phyloP scores from a whole-genome alignment of 2,329 filamentous ascomycete species.

The Teratosphaeria gauchensis region DNA sequence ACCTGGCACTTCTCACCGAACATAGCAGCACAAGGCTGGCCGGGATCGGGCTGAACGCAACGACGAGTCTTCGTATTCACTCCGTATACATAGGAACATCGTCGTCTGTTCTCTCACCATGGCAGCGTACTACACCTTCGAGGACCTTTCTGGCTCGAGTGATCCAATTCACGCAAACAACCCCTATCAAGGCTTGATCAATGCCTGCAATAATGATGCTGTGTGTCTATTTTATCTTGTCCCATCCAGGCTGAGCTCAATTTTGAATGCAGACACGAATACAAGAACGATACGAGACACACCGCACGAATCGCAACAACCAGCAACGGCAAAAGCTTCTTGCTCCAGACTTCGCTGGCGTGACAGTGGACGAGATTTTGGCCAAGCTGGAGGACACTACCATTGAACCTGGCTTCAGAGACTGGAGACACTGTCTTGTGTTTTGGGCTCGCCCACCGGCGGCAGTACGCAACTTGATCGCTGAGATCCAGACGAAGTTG shows the following conservation, averaged over 20 bases:
- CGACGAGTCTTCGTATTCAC: no score
- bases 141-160: conserved; percentile 23
- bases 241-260: background rate
- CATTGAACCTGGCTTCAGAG: conserved; percentile 58
- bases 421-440: conserved; percentile 72
- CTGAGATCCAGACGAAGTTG: conserved; percentile 54
- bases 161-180: conserved; percentile 43
- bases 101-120: conserved; percentile 7
- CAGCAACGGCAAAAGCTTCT: conserved; percentile 70
- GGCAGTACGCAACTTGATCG: conserved; percentile 58
- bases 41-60: background rate
- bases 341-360: conserved; percentile 54
- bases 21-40: background rate
- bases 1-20: background rate
- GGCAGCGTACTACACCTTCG: conserved; percentile 28
- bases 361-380: conserved; percentile 68
- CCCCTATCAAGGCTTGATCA: conserved; percentile 66
- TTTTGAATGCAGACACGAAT: conserved; percentile 47
- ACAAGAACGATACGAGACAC: conserved; percentile 61
- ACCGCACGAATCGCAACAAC: conserved; percentile 64
- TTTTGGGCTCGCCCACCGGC: conserved; percentile 79
- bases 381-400: conserved; percentile 55
- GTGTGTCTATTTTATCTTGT: conserved; percentile 39
- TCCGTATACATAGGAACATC: no score
- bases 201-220: conserved; percentile 54